Base-by-base conservation (phyloP, 805 yeast genomes). In the Nakazawaea ernobii region DNA sequence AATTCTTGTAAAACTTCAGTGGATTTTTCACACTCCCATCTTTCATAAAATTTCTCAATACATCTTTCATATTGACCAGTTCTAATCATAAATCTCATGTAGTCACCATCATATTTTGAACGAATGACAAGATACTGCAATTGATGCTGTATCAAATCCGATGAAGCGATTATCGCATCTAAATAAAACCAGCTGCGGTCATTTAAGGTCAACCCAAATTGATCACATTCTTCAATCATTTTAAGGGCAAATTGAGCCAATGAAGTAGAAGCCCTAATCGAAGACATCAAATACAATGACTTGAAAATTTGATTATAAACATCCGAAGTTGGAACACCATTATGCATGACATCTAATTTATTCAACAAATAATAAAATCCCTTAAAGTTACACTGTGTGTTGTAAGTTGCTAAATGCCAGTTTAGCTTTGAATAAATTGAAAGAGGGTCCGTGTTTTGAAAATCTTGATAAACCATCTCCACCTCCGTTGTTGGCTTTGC, bases 11-110 rank as follows among this genome's bases (percentile, higher is more conserved):
- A 32, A 13, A 30, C 20, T 17, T 30, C 4, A 24, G n/a, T 20
- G 14, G 17, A 9, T 15, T 8, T 28, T 27, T 8, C 35, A 8
- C 8, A 10, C 9, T 13, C 9, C 41, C 44, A 38, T n/a, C n/a
- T 26, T 24, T 28, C 14, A 26, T 42, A 11, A 32, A 48, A 48
- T 5, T 14, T 5, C 2, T 43, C 47, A 9, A 48, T 15, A 6
- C 29, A 8, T 24, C 43, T 32, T n/a, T 48, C 50, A 32, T 48
- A 48, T 17, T 48, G 50, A 4, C 47, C 47, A 28, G 37, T 43
- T 5, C 28, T 3, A 1, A 48, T 32, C 28, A 42, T 24, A 14
- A 27, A 46, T n/a, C n/a, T 20, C 4, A 46, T 36, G 4, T 14
- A 26, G 29, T 26, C 30, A 14, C 13, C 13, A 9, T 28, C 39